Percentiles rank a stretch among this genome's conserved stretches.
These are phyloP conservation scores for Mycena rosella DNA, from an alignment of 768 basidiomycete genomes.

Conservation along the genomic window DNA sequence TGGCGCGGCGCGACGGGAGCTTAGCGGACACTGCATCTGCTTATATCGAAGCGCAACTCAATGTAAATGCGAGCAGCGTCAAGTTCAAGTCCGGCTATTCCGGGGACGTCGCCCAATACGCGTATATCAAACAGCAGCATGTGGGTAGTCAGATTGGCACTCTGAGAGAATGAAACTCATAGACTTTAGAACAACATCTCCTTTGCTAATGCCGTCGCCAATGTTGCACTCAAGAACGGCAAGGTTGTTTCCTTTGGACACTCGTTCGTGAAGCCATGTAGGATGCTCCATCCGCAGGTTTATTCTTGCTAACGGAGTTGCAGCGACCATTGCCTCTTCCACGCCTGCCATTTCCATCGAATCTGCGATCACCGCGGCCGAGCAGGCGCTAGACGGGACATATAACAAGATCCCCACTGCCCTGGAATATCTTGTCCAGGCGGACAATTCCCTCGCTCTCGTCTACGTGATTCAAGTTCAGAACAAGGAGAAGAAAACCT, in stretches of 20 bases:
- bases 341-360: slow-evolving; percentile 42
- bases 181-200: slow-evolving; percentile 52
- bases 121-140: slow-evolving; percentile 25
- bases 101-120: slow-evolving; percentile 9
- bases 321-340: slow-evolving; percentile 37
- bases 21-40: slow-evolving; percentile 19
- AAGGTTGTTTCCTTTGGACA: slow-evolving; percentile 49
- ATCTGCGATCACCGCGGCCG: slow-evolving; percentile 45
- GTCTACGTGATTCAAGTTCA: slow-evolving; percentile 56
- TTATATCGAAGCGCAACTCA: slow-evolving; percentile 21
- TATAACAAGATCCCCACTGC: slow-evolving; percentile 45
- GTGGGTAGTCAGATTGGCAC: too few species aligned
- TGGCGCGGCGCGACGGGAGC: slow-evolving; percentile 13
- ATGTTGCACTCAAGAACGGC: slow-evolving; percentile 48
- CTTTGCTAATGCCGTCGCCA: slow-evolving; percentile 53
- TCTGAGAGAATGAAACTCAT: too few species aligned
- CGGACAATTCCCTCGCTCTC: slow-evolving; percentile 45
- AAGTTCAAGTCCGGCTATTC: slow-evolving; percentile 26
- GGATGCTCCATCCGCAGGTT: neutral
- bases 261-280: slow-evolving; percentile 48
- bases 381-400: slow-evolving; percentile 44
- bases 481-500: slow-evolving; percentile 54
- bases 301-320: neutral
- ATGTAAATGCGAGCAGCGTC: slow-evolving; percentile 2
- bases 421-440: slow-evolving; percentile 47